These are phyloP conservation scores for Fomitiporia mediterranea DNA, from an alignment of 1,284 basidiomycete species.

Conservation along the genomic window DNA sequence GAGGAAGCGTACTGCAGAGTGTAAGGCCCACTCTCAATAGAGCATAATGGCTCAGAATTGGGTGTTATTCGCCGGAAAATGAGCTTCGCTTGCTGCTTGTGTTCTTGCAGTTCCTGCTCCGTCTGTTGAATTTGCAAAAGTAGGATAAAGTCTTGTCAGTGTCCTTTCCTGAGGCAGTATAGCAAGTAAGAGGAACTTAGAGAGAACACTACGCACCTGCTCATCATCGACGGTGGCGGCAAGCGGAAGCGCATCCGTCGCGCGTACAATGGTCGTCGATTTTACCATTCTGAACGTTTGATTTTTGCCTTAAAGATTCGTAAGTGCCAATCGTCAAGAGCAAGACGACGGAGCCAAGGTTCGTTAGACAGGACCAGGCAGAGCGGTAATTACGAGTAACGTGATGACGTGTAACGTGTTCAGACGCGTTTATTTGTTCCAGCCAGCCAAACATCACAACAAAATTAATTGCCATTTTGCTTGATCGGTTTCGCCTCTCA, in stretches of 20 bases:
- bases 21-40: conserved; percentile 93
- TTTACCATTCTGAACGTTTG: conserved; percentile 61
- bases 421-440: background rate
- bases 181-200: conserved; percentile 7
- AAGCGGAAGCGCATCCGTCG: conserved; percentile 87
- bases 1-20: conserved; percentile 76
- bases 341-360: background rate
- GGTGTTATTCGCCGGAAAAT: conserved; percentile 92
- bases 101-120: conserved; percentile 89
- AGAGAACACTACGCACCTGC: conserved; percentile 49
- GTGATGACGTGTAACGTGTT: background rate
- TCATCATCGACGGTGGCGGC: conserved; percentile 96
- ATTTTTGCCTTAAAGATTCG: background rate
- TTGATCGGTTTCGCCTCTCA: no score
- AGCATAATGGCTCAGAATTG: conserved; percentile 92
- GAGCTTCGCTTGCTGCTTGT: conserved; percentile 98
- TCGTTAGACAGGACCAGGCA: background rate
- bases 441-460: background rate
- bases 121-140: conserved; percentile 50
- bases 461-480: no score
- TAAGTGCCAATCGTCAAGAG: background rate
- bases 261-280: conserved; percentile 87
- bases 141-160: background rate
- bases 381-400: background rate
- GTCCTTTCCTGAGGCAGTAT: background rate